Evolutionary conservation across 768 basidiomycete genomes (phyloP).

Genomic region (Mycena crocata): DNA sequence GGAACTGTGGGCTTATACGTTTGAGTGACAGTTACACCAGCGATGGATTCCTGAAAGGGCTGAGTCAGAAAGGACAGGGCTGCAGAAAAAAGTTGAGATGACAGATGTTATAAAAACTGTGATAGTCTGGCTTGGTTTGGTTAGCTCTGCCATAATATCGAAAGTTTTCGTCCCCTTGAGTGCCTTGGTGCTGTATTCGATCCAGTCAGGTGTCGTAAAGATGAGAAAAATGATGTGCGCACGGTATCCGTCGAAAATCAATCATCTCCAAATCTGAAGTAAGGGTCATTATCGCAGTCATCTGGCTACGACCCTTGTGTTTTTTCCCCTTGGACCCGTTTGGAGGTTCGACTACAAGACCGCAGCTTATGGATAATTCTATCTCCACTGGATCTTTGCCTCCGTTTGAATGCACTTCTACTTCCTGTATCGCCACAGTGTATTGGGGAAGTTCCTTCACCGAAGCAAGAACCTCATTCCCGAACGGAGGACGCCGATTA

Average conservation of each 20-base stretch:
- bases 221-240: constrained; percentile 32
- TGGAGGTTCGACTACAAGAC: constrained; percentile 50
- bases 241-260: constrained; percentile 87
- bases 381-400: constrained; percentile 67
- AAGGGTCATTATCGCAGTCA: constrained; percentile 78
- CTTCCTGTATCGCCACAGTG: constrained; percentile 61
- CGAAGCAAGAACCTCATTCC: constrained; percentile 71
- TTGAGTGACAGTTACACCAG: constrained; percentile 68
- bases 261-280: constrained; percentile 82
- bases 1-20: constrained; percentile 70
- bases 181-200: constrained; percentile 68
- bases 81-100: no score
- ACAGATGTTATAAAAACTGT: constrained; percentile 73
- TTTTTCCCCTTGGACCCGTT: constrained; percentile 54
- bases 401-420: constrained; percentile 53
- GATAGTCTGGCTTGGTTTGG: constrained; percentile 81
- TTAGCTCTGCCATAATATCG: constrained; percentile 66
- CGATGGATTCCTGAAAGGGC: constrained; percentile 71
- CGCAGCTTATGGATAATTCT: constrained; percentile 69
- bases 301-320: constrained; percentile 60
- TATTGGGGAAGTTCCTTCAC: constrained; percentile 78
- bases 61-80: constrained; percentile 6
- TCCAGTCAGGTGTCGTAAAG: background rate
- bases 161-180: constrained; percentile 72
- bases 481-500: constrained; percentile 81